Evolutionary conservation across 441 rosid species (phyloP).

Genomic region (Populus trichocarpa): DNA sequence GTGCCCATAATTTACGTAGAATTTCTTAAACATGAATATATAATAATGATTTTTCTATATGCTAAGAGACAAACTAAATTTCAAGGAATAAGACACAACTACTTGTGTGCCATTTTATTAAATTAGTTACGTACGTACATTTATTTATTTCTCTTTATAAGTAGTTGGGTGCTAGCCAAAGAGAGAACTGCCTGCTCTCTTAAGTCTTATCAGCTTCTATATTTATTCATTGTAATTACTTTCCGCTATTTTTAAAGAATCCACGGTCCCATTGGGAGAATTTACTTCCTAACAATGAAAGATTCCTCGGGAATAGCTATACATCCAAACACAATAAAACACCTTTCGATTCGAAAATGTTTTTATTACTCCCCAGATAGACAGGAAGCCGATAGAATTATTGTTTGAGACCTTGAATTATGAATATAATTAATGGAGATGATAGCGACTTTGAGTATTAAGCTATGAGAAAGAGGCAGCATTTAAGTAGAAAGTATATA

Average conservation of each 20-base stretch:
- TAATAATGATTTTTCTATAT: constrained; percentile 16
- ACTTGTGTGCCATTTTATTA: background rate
- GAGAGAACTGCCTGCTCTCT: background rate
- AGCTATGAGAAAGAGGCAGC: background rate
- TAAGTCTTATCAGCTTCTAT: too few relatives aligned
- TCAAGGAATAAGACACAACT: background rate
- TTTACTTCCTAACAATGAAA: too few relatives aligned
- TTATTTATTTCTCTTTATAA: background rate
- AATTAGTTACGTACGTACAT: background rate
- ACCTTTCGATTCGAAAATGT: too few relatives aligned
- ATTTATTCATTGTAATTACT: too few relatives aligned
- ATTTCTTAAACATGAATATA: background rate
- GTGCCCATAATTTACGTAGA: background rate
- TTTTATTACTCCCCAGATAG: too few relatives aligned
- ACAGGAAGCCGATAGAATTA: background rate
- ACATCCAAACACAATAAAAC: too few relatives aligned
- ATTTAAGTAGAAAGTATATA: background rate
- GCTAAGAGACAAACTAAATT: background rate
- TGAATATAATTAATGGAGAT: background rate
- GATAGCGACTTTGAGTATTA: background rate
- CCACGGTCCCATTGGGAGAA: too few relatives aligned
- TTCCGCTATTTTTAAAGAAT: too few relatives aligned
- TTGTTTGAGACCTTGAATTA: background rate
- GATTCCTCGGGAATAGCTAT: too few relatives aligned
- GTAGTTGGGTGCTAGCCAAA: background rate